phyloP scores from a whole-genome alignment of 768 basidiomycete species.

The Termitomyces sp. region DNA sequence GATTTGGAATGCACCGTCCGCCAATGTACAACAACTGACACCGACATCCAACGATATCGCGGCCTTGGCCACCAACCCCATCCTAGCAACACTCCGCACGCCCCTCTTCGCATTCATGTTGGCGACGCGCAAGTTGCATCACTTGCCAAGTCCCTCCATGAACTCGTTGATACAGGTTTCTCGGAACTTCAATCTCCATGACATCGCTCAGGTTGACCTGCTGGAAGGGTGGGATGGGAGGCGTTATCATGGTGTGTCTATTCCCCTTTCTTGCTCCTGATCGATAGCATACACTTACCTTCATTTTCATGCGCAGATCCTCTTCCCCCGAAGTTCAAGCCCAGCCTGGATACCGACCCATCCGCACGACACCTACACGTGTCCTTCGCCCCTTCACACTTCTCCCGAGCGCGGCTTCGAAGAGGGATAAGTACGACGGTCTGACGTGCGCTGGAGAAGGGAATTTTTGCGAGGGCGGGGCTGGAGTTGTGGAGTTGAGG shows the following conservation, averaged over 20 bases:
- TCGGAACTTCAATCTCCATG: constrained; percentile 21
- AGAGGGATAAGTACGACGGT: constrained; percentile 56
- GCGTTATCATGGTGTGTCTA: constrained; percentile 30
- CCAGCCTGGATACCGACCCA: constrained; percentile 15
- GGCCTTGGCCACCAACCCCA: background rate
- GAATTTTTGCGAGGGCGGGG: constrained; percentile 67
- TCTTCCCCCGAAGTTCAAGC: constrained; percentile 20
- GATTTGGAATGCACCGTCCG: background rate
- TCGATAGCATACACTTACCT: background rate
- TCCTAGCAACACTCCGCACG: constrained; percentile 32
- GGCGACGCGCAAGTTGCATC: constrained; percentile 48
- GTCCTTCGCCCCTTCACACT: constrained; percentile 62
- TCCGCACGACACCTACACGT: constrained; percentile 68
- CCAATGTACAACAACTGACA: background rate
- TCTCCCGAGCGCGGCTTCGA: constrained; percentile 61
- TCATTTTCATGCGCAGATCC: constrained; percentile 24
- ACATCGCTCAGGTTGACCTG: background rate
- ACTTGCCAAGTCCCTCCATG: constrained; percentile 53
- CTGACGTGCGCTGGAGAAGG: constrained; percentile 70
- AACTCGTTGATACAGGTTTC: constrained; percentile 61
- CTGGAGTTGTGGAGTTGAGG: constrained; percentile 41
- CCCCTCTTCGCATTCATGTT: constrained; percentile 64
- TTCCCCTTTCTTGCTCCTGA: constrained; percentile 1
- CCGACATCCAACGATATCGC: too few species aligned
- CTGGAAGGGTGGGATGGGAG: constrained; percentile 25